Conservation (phyloP, 805 yeast genomes). For the Candida piceae region DNA sequence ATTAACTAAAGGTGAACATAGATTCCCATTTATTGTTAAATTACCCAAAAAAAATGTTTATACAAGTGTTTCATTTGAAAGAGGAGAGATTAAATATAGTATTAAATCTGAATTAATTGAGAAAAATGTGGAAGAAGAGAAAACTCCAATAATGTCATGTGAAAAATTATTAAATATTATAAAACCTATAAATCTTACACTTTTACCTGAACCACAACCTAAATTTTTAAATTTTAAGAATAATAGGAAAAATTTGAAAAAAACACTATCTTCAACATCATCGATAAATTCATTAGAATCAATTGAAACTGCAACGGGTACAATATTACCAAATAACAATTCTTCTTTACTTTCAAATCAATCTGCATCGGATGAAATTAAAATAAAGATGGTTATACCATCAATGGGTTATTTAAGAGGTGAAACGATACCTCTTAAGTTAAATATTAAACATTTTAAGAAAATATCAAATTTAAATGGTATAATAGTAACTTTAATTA, state of each 20-base stretch:
- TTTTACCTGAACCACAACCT: slow-evolving; percentile 61
- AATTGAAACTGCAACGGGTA: slow-evolving; percentile 5
- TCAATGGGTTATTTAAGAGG: slow-evolving; percentile 74
- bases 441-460: slow-evolving; percentile 64
- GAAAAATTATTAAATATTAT: slow-evolving; percentile 57
- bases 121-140: slow-evolving; percentile 17
- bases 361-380: slow-evolving; percentile 12
- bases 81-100: slow-evolving; percentile 71
- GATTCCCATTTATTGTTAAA: slow-evolving; percentile 79
- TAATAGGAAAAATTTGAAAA: slow-evolving; percentile 30
- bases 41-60: slow-evolving; percentile 70
- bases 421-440: slow-evolving; percentile 68
- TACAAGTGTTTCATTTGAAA: slow-evolving; percentile 76
- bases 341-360: no score
- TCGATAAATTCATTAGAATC: slow-evolving; percentile 30
- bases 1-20: slow-evolving; percentile 78
- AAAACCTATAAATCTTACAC: slow-evolving; percentile 70
- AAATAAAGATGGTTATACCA: slow-evolving; percentile 42
- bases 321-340: not conserved
- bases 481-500: slow-evolving; percentile 68
- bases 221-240: slow-evolving; percentile 60
- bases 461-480: slow-evolving; percentile 67
- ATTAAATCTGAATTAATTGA: slow-evolving; percentile 34
- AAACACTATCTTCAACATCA: slow-evolving; percentile 37
- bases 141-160: slow-evolving; percentile 36